Evolutionary conservation across 1,284 basidiomycete genomes (phyloP).

Genomic region (Testicularia cyperi): DNA sequence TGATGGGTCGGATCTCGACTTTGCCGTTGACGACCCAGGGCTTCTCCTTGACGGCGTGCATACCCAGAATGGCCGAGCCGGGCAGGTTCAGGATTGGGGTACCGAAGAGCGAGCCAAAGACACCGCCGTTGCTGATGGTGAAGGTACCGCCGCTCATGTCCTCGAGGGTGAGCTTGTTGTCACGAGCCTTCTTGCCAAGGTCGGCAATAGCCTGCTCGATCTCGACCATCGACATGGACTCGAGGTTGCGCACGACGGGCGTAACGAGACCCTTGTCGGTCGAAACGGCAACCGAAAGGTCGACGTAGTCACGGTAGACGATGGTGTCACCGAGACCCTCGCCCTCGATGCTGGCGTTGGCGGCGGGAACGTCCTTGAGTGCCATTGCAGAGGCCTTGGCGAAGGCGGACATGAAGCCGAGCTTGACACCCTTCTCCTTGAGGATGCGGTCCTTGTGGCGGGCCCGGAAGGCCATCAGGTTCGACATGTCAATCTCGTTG

Average conservation of each 20-base stretch:
- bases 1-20: constrained; percentile 86
- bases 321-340: constrained; percentile 74
- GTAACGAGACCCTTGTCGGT: constrained; percentile 97
- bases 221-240: constrained; percentile 80
- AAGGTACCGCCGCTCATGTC: constrained; percentile 85
- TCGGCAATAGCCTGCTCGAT: constrained; percentile 89
- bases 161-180: constrained; percentile 90
- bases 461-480: constrained; percentile 87
- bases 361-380: constrained; percentile 86
- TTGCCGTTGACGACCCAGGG: constrained; percentile 74
- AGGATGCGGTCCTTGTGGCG: constrained; percentile 91
- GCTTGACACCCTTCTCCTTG: constrained; percentile 91
- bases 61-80: constrained; percentile 89
- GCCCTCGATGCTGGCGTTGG: constrained; percentile 88
- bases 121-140: constrained; percentile 98
- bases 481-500: constrained; percentile 99
- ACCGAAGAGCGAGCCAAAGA: constrained; percentile 94
- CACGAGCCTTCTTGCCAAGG: constrained; percentile 91
- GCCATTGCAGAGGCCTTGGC: constrained; percentile 83
- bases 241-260: constrained; percentile 89
- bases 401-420: constrained; percentile 98
- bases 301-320: constrained; percentile 82
- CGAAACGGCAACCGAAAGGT: constrained; percentile 77
- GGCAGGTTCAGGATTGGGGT: constrained; percentile 94
- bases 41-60: constrained; percentile 95